Evolutionary conservation across 257 asterid genomes (phyloP), one percentile per base, ranked within the genome.

Genomic region (Schizonepeta tenuifolia): DNA sequence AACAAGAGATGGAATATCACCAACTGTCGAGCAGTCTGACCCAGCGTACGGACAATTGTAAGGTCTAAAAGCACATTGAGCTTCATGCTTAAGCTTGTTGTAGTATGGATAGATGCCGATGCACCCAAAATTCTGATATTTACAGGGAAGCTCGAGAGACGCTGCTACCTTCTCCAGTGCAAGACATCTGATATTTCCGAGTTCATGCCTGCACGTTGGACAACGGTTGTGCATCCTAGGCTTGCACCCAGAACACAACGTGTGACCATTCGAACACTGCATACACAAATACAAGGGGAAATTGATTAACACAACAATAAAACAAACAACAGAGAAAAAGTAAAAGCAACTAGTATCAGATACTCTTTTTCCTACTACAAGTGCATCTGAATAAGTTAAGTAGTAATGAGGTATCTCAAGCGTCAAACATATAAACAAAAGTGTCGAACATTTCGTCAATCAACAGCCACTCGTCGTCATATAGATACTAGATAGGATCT

Each of bases 1-100:
- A 51, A 82, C 86, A 15, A 82, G 83, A 71, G 53, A 78, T 4
- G 83, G 83, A 53, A 82, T 75, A 58, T 82, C 86, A 57, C 86
- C 86, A 14, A 78, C 33, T 8, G 70, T 77, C 0, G 80, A 55
- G 77, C 86, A 82, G 59, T 82, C 86, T 15, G 86, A 82, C 13
- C 86, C 83, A 6, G 86, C 86, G 28, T 82, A 82, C 0, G 86
- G 86, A 67, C 86, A 82, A 28, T 54, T 82, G 28, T 82, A 82
- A 49, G 86, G 83, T 69, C 83, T 72, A 35, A 75, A 82, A 38
- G 67, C 15, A 63, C 86, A 82, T 57, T 75, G 86, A 11, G 81
- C 75, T 75, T 82, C 86, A 41, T 82, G 86, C 56, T 82, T 82
- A 11, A 82, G 81, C 77, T 82, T 82, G 86, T 69, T 78, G 83